Conservation (phyloP, 306 rosid genomes). For the Begonia loranthoides region DNA sequence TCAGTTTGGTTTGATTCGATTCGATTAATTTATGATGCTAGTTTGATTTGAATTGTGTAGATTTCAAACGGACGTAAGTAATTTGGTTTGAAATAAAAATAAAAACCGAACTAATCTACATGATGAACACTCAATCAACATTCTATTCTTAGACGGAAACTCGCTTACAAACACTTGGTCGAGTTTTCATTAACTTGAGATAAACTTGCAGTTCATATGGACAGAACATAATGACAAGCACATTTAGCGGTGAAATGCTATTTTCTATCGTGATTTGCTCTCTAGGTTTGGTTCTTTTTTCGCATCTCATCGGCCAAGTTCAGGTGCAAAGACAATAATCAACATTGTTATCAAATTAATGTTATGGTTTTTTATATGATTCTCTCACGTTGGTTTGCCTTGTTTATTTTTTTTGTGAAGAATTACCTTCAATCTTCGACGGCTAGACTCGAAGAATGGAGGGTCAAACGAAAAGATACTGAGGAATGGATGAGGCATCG, state of each 20-base stretch:
- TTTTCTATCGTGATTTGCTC: constrained; percentile 55
- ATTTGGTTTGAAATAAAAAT: too few species aligned
- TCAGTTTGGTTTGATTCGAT: too few species aligned
- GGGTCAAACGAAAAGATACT: constrained; percentile 66
- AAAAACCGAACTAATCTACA: too few species aligned
- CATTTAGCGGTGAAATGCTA: constrained; percentile 32
- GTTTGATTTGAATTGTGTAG: too few species aligned
- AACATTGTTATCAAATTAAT: not conserved
- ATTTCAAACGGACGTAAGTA: too few species aligned
- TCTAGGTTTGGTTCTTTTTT: constrained; percentile 60
- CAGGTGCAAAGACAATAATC: constrained; percentile 36
- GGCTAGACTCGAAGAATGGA: constrained; percentile 86
- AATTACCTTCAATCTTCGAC: constrained; percentile 67
- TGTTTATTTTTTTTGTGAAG: constrained; percentile 17
- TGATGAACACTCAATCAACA: too few species aligned
- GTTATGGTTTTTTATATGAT: too few species aligned
- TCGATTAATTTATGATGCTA: too few species aligned
- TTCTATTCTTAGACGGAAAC: too few species aligned
- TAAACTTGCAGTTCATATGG: constrained; percentile 55
- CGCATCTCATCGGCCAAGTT: constrained; percentile 87
- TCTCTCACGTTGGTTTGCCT: not conserved
- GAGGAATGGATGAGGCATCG: constrained; percentile 99
- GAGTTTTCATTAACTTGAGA: too few species aligned
- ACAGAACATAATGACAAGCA: constrained; percentile 45
- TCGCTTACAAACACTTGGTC: too few species aligned